Evolutionary conservation across 805 yeast species (phyloP).

Genomic region (Yarrowia alimentaria): DNA sequence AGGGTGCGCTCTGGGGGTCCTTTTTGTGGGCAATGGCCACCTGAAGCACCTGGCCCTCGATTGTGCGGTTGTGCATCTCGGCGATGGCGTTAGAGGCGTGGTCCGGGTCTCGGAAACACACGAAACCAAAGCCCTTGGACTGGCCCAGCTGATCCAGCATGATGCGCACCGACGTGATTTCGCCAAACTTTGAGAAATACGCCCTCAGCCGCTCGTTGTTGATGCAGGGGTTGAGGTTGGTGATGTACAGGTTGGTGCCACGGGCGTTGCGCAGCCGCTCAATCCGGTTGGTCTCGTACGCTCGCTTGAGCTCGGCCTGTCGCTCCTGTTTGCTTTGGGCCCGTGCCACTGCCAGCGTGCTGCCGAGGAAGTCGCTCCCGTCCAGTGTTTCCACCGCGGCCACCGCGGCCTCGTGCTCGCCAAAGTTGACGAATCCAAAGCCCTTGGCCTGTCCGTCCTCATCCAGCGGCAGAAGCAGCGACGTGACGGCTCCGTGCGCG

Average conservation of each 20-base stretch:
- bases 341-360: slow-evolving; percentile 43
- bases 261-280: slow-evolving; percentile 46
- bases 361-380: slow-evolving; percentile 44
- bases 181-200: slow-evolving; percentile 50
- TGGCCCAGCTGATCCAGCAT: slow-evolving; percentile 51
- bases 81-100: slow-evolving; percentile 69
- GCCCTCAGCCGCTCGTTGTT: slow-evolving; percentile 52
- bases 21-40: slow-evolving; percentile 79
- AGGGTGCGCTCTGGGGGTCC: slow-evolving; percentile 28
- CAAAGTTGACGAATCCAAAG: slow-evolving; percentile 53
- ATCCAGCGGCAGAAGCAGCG: slow-evolving; percentile 25
- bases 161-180: slow-evolving; percentile 53
- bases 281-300: slow-evolving; percentile 26
- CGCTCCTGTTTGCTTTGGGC: slow-evolving; percentile 47
- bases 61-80: slow-evolving; percentile 56
- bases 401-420: slow-evolving; percentile 44
- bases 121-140: slow-evolving; percentile 80
- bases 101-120: slow-evolving; percentile 63
- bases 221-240: slow-evolving; percentile 56
- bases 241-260: slow-evolving; percentile 72
- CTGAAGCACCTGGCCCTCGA: slow-evolving; percentile 52
- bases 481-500: slow-evolving; percentile 5
- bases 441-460: slow-evolving; percentile 45
- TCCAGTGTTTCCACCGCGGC: slow-evolving; percentile 53
- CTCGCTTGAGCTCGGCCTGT: slow-evolving; percentile 32